Evolutionary conservation across 345 rosid species (phyloP), one percentile per base, ranked within the genome.

Genomic region (Populus ilicifolia): DNA sequence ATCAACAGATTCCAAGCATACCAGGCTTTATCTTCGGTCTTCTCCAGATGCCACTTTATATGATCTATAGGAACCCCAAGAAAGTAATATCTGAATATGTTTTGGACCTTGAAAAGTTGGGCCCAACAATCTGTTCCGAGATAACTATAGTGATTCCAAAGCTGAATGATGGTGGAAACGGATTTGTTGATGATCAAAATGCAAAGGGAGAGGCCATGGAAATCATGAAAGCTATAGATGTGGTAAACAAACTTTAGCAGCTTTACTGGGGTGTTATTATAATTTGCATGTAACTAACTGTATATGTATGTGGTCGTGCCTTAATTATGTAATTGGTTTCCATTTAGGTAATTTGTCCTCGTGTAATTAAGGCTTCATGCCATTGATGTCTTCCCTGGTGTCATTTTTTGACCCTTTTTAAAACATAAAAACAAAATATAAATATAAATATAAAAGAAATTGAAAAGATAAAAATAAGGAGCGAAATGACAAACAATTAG

Each of bases 1-100:
- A 27, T 75, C 6, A 21, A 48, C 89, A 94, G 98, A 67, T 96
- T 65, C 98, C 98, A 52, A 96, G 94, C 48, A 82, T 92, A 16
- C 59, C 94, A 59, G 99, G 99, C 7, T 92, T 96, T 50, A 16
- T 84, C 52, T 90, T 92, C 13, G 99, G 98, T 2, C 70, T 90
- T 9, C 64, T 89, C 69, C 98, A 94, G 33, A 94, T 91, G 95
- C 29, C 86, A 39, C 97, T 96, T 52, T 96, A 92, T 70, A 52
- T 87, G 81, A 81, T 96, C 10, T 96, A 92, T 79, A 88, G 78
- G 76, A 91, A 87, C 67, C 80, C 84, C 8, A 88, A 84, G 78
- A 83, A 84, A 30, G 41, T 41, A 65, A 59, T 85, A 65, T 39
- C 85, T 5, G 91, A 89, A 48, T 73, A 62, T 9, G 16, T 76